phyloP scores from a whole-genome alignment of 2,329 filamentous ascomycete species.

The Anthostomella pinea region DNA sequence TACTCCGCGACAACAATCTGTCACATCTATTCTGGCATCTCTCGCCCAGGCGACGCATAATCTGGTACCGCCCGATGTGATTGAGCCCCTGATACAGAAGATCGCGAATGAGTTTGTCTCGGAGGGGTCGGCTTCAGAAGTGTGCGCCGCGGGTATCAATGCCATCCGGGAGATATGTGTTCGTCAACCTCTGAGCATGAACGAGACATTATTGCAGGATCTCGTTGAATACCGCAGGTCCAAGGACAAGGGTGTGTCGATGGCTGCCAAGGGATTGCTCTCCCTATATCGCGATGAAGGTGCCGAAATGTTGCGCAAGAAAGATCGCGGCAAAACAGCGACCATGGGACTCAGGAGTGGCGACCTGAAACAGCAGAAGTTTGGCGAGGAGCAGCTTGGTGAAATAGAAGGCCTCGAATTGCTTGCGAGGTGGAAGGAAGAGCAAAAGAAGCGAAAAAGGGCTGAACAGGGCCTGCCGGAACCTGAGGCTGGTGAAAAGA shows the following conservation, averaged over 20 bases:
- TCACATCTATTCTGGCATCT: constrained; percentile 90
- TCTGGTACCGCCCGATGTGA: constrained; percentile 84
- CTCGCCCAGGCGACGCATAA: constrained; percentile 89
- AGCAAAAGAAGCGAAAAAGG: constrained; percentile 73
- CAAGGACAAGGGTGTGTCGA: constrained; percentile 98
- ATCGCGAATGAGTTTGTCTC: constrained; percentile 99
- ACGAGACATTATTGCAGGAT: constrained; percentile 91
- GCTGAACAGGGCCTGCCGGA: constrained; percentile 66
- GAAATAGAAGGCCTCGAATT: constrained; percentile 91
- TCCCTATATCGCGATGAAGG: constrained; percentile 89
- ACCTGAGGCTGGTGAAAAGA: constrained; percentile 57
- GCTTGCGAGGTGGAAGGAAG: constrained; percentile 88
- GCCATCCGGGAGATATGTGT: constrained; percentile 92
- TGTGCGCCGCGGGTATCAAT: constrained; percentile 79
- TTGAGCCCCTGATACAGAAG: constrained; percentile 89
- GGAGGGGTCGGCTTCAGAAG: constrained; percentile 86
- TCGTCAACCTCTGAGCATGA: constrained; percentile 93
- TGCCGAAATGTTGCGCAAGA: constrained; percentile 82
- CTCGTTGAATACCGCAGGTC: constrained; percentile 93
- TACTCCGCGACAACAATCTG: constrained; percentile 81
- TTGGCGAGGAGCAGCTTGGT: constrained; percentile 76
- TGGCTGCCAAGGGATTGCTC: constrained; percentile 91
- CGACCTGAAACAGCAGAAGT: constrained; percentile 72
- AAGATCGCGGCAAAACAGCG: constrained; percentile 88
- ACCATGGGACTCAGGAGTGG: constrained; percentile 77